Percentiles rank a stretch among this genome's conserved stretches.
Conservation (phyloP, 2,329 filamentous ascomycete species). For the Cordyceps cateniannulata region DNA sequence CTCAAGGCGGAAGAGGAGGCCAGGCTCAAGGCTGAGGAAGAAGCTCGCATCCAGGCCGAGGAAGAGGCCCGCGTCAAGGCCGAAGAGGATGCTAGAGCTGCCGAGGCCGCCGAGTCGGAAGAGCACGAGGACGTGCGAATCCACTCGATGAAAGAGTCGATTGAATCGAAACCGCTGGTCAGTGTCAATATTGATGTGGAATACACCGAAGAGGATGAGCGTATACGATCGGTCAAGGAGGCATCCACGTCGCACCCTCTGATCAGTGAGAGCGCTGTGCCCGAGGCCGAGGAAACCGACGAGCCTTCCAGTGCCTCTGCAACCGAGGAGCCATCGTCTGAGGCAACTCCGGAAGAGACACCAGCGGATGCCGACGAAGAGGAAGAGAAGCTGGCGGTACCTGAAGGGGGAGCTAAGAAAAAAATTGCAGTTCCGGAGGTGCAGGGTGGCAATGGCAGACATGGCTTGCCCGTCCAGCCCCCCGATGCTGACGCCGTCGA, state of each 20-base stretch:
- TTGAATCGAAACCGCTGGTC: constrained; percentile 4
- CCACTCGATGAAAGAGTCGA: constrained; percentile 17
- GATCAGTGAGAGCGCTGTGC: neutral
- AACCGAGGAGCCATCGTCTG: neutral
- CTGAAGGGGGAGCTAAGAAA: neutral
- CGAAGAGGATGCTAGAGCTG: constrained; percentile 14
- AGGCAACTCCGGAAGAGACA: neutral
- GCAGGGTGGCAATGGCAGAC: neutral
- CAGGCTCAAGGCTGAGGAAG: constrained; percentile 16
- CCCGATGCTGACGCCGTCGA: neutral
- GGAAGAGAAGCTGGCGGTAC: neutral
- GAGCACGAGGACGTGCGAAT: constrained; percentile 14
- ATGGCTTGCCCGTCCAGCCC: neutral
- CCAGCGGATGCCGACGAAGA: neutral
- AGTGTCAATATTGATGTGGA: neutral
- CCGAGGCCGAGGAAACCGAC: neutral
- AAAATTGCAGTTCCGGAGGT: neutral
- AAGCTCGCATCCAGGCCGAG: constrained; percentile 15
- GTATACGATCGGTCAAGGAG: constrained; percentile 1
- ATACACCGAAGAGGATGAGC: constrained; percentile 4
- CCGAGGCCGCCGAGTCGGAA: constrained; percentile 13
- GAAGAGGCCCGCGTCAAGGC: constrained; percentile 18
- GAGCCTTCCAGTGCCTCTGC: neutral
- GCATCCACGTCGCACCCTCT: neutral
- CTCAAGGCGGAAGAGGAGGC: constrained; percentile 19